A percentile compares a stretch with the other conserved stretches of the same genome.
Evolutionary conservation across 2,329 filamentous ascomycete genomes (phyloP).

Genomic region (Alternaria metachromatica): DNA sequence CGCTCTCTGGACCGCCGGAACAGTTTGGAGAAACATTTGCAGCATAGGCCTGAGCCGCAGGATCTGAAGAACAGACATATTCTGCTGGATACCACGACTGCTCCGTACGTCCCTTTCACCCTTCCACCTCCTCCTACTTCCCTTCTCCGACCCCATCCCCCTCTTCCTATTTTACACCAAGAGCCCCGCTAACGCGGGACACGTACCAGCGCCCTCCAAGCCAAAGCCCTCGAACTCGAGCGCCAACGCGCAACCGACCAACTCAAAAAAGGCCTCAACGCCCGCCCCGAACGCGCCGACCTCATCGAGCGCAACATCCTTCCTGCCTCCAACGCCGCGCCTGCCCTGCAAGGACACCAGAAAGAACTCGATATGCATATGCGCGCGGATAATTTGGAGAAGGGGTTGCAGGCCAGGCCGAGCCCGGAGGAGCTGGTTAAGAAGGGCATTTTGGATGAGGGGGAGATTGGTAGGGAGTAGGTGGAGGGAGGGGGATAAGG

Average conservation of each 20-base stretch:
- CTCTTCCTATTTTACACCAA: too few relatives aligned
- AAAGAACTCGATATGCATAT: conserved; percentile 87
- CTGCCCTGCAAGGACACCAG: conserved; percentile 79
- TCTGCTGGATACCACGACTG: conserved; percentile 69
- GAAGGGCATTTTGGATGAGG: conserved; percentile 73
- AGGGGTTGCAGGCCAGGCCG: conserved; percentile 81
- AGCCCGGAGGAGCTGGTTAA: conserved; percentile 77
- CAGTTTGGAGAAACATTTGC: conserved; percentile 56
- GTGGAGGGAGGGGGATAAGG: background rate
- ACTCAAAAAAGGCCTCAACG: conserved; percentile 69
- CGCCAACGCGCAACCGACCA: conserved; percentile 68
- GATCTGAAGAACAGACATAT: conserved; percentile 74
- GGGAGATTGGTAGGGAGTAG: conserved; percentile 41
- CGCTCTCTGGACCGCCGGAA: conserved; percentile 67
- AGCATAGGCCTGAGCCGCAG: conserved; percentile 59
- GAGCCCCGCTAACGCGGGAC: too few relatives aligned
- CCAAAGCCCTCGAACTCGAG: conserved; percentile 67
- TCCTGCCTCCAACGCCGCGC: conserved; percentile 77
- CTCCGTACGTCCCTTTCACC: conserved; percentile 60
- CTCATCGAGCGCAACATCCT: conserved; percentile 89
- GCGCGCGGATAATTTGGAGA: conserved; percentile 84
- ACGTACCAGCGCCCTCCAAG: conserved; percentile 69
- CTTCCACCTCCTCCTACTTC: too few relatives aligned
- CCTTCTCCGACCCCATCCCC: too few relatives aligned
- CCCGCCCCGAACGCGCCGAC: conserved; percentile 72